Base-by-base conservation (phyloP, 2,329 filamentous ascomycete species). In the Clarireedia hainanense region DNA sequence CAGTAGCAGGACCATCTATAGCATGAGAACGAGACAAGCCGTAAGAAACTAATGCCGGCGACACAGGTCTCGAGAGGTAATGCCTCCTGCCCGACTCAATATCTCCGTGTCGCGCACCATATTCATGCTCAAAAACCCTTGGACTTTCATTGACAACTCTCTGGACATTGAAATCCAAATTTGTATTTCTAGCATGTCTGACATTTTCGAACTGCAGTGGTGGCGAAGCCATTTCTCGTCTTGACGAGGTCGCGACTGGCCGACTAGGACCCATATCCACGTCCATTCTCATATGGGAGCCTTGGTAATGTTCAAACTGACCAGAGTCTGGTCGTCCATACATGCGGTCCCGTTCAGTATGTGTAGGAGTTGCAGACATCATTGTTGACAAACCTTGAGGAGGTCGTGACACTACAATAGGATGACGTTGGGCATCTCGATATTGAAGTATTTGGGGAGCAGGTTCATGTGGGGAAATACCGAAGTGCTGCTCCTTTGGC, bases 331-430 rank as follows among this genome's bases (percentile, higher is more conserved):
- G 62, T 47, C 57, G 60, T 45, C 64, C 62, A 55, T 66, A 64
- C n/a, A 65, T 49, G 55, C 65, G 63, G 56, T 63, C 58, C 30
- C 59, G 50, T 57, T 62, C 60, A 47, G 54, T 37, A 45, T 58
- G 52, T 39, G 50, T 37, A 59, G 58, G 52, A 50, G 64, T 56
- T 55, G 54, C 56, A 42, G 59, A 60, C 42, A 55, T 54, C 47
- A 57, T 52, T 36, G 58, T 56, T 46, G 57, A 63, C 61, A 65
- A 62, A 64, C 64, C 63, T 66, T 67, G 63, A 60, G 53, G 58
- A 42, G 57, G 43, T 34, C 64, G 62, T 63, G 52, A 45, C 61
- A 57, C 60, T 24, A 62, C 64, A 20, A 58, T 46, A 43, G 60
- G 56, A 36, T 57, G 61, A 46, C 60, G 61, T 63, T 62, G 58